These are phyloP conservation scores for Neurospora africana DNA, from an alignment of 495 filamentous ascomycete genomes.

Conservation along the genomic window DNA sequence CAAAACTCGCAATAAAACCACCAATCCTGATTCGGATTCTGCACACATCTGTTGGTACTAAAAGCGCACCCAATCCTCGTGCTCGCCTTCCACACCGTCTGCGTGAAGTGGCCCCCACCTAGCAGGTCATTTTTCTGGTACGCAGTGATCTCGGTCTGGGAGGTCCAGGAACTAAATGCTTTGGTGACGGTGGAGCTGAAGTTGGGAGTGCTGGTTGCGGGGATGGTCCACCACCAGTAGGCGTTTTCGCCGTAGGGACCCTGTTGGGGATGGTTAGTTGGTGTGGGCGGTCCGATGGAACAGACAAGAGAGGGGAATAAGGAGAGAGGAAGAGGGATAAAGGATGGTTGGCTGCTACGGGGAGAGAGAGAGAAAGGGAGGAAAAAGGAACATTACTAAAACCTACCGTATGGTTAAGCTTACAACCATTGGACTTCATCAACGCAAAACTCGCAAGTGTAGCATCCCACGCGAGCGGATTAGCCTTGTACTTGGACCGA, in stretches of 20 bases:
- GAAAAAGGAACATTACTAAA: neutral
- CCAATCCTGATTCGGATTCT: constrained; percentile 12
- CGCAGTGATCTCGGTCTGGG: constrained; percentile 6
- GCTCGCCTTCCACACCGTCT: constrained; percentile 17
- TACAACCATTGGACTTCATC: constrained; percentile 13
- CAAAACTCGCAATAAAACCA: constrained; percentile 16
- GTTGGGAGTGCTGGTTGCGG: constrained; percentile 1
- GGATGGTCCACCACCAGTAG: constrained; percentile 9
- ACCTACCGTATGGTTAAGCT: constrained; percentile 10
- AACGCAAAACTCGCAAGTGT: constrained; percentile 6
- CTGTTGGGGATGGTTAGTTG: neutral
- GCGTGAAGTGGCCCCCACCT: constrained; percentile 13
- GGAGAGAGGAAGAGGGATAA: neutral
- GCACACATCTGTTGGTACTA: constrained; percentile 9
- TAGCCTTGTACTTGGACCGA: constrained; percentile 4
- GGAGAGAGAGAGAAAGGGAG: no score
- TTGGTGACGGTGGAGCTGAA: constrained; percentile 1
- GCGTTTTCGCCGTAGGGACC: constrained; percentile 17
- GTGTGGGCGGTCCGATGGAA: neutral
- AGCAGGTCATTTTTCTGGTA: constrained; percentile 5
- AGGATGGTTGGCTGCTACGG: neutral
- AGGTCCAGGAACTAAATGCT: constrained; percentile 9
- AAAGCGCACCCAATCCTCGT: constrained; percentile 14
- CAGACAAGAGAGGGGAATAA: neutral
- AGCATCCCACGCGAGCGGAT: constrained; percentile 5